These are phyloP conservation scores for Rhazya stricta DNA, from an alignment of 257 asterid species.

Conservation along the genomic window DNA sequence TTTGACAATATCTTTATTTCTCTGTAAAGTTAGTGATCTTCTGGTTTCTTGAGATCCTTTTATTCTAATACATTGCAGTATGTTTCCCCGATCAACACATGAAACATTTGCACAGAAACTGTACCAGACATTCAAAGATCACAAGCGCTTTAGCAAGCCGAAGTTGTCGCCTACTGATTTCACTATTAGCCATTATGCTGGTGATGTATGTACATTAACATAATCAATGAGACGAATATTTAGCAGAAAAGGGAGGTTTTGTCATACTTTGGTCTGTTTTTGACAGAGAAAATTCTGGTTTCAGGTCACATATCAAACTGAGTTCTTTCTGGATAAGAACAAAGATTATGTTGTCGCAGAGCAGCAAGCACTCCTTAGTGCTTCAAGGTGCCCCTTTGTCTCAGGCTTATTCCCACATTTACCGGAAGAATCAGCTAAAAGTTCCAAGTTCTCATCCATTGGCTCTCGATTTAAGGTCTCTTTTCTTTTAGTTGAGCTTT, in stretches of 20 bases:
- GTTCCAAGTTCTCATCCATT: slow-evolving; percentile 85
- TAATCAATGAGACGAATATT: not conserved
- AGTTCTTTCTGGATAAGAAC: slow-evolving; percentile 77
- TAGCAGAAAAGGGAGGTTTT: slow-evolving; percentile 1
- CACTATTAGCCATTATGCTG: slow-evolving; percentile 86
- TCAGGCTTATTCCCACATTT: slow-evolving; percentile 71
- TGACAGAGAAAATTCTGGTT: slow-evolving; percentile 28
- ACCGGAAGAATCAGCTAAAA: slow-evolving; percentile 76
- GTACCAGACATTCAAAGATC: slow-evolving; percentile 78
- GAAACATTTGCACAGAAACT: slow-evolving; percentile 82
- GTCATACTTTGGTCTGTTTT: slow-evolving; percentile 21
- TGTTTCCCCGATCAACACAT: slow-evolving; percentile 95
- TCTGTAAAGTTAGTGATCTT: not conserved
- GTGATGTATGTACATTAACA: slow-evolving; percentile 63
- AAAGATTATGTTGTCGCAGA: slow-evolving; percentile 84
- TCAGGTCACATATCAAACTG: slow-evolving; percentile 92
- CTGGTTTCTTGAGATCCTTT: slow-evolving; percentile 6
- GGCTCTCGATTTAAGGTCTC: slow-evolving; percentile 81
- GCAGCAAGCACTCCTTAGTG: slow-evolving; percentile 80
- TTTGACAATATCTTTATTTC: not conserved
- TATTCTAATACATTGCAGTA: slow-evolving; percentile 39
- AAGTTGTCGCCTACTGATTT: slow-evolving; percentile 80
- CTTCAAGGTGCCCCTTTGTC: slow-evolving; percentile 71
- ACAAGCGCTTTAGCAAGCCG: slow-evolving; percentile 85
- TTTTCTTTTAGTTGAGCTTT: slow-evolving; percentile 17